Evolutionary conservation across 495 filamentous ascomycete species (phyloP).

Genomic region (Pseudevernia furfuracea): DNA sequence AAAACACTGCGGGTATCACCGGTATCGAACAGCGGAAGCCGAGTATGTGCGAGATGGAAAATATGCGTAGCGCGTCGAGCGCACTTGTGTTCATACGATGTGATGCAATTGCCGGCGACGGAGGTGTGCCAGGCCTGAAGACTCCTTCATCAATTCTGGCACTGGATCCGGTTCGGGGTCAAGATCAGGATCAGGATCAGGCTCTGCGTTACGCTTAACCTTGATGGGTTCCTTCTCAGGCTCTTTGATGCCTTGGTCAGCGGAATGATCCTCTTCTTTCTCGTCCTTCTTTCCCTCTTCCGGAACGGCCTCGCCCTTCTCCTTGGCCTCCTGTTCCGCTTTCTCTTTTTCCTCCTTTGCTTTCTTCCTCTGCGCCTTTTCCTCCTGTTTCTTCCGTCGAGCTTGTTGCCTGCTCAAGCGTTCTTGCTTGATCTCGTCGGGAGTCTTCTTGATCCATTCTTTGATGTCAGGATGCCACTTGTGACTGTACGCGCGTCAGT

Average conservation of each 20-base stretch:
- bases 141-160: conserved; percentile 7
- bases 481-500: conserved; percentile 29
- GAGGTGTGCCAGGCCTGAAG: conserved; percentile 12
- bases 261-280: conserved; percentile 15
- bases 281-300: conserved; percentile 19
- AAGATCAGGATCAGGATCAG: neutral
- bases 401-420: conserved; percentile 20
- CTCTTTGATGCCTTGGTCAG: conserved; percentile 2
- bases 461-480: conserved; percentile 37
- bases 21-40: neutral
- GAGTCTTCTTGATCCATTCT: conserved; percentile 42
- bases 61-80: neutral
- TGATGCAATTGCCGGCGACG: neutral
- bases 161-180: neutral
- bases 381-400: conserved; percentile 26
- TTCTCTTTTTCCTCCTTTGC: conserved; percentile 32
- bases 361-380: conserved; percentile 30
- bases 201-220: neutral
- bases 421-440: conserved; percentile 19
- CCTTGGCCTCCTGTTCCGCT: conserved; percentile 21
- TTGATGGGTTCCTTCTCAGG: conserved; percentile 8
- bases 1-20: neutral
- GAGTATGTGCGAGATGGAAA: neutral
- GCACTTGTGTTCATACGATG: neutral
- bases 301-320: conserved; percentile 15